A percentile compares a stretch with the other conserved stretches of the same genome.
Conservation (phyloP, 202 grass and related monocot genomes). For the Zizania palustris region DNA sequence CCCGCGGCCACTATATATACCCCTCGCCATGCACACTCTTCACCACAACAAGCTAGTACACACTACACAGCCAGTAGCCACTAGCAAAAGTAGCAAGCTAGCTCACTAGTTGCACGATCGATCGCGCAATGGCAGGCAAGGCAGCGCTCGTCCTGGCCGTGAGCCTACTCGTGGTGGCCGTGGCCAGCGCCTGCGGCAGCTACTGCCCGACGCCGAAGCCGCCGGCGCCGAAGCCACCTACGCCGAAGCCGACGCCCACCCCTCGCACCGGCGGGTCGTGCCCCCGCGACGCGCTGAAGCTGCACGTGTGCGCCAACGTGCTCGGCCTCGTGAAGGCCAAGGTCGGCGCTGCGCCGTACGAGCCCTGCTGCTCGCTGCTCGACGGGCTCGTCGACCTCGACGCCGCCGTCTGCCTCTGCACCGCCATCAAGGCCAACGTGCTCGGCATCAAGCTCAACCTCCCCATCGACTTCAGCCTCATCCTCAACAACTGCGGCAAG, state of each 20-base stretch:
- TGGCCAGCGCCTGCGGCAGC: constrained; percentile 27
- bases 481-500: constrained; percentile 66
- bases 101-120: neutral
- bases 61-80: too few relatives aligned
- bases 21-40: constrained; percentile 1
- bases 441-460: constrained; percentile 59
- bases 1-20: constrained; percentile 19
- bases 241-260: neutral
- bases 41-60: constrained; percentile 4
- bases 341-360: constrained; percentile 20
- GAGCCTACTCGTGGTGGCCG: constrained; percentile 47
- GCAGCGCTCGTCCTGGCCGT: constrained; percentile 50
- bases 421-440: constrained; percentile 61
- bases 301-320: constrained; percentile 48
- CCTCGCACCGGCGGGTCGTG: constrained; percentile 11
- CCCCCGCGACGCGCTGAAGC: constrained; percentile 45
- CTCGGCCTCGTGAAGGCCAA: constrained; percentile 46
- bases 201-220: constrained; percentile 28
- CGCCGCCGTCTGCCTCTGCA: constrained; percentile 80
- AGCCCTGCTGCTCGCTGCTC: constrained; percentile 56
- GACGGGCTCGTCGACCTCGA: constrained; percentile 54
- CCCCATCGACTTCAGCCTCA: constrained; percentile 57
- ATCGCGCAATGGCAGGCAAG: constrained; percentile 43
- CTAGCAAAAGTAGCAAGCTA: too few relatives aligned
- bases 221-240: constrained; percentile 20